These are phyloP conservation scores for Fraxinus quadrangulata DNA, from an alignment of 257 asterid genomes.

Conservation along the genomic window DNA sequence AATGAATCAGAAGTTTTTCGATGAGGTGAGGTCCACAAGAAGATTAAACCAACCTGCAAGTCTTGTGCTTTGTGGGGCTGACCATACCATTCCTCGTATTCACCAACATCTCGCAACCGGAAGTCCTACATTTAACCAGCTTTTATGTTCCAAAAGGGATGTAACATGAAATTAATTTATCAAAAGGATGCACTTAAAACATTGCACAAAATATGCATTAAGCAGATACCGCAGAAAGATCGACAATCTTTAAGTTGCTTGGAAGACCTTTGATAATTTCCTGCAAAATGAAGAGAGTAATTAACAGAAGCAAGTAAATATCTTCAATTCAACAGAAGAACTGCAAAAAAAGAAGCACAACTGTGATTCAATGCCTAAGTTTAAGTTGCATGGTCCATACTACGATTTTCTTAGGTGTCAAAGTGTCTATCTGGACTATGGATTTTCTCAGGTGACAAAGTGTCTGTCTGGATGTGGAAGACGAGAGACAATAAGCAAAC, in stretches of 20 bases:
- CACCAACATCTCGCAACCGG: constrained; percentile 71
- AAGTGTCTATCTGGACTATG: background rate
- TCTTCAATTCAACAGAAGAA: background rate
- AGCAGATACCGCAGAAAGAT: constrained; percentile 87
- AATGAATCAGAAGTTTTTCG: background rate
- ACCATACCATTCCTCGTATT: constrained; percentile 94
- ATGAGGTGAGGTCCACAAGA: constrained; percentile 6
- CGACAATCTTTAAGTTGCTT: constrained; percentile 72
- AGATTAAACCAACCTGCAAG: constrained; percentile 62
- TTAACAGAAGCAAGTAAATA: constrained; percentile 7
- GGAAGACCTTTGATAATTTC: constrained; percentile 90
- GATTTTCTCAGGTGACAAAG: background rate
- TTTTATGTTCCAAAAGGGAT: constrained; percentile 1
- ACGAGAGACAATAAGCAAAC: constrained; percentile 34
- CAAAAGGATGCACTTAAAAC: background rate
- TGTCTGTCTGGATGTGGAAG: background rate
- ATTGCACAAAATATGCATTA: constrained; percentile 12
- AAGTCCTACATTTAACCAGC: constrained; percentile 67
- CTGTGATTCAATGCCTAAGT: background rate
- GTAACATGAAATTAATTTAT: background rate
- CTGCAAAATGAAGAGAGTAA: constrained; percentile 40
- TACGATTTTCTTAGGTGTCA: background rate
- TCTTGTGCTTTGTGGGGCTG: constrained; percentile 82
- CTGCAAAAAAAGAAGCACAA: background rate
- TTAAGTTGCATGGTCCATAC: background rate